Evolutionary conservation across 169 alveolate genomes (phyloP).

Genomic region (Ichthyophthirius multifiliis): DNA sequence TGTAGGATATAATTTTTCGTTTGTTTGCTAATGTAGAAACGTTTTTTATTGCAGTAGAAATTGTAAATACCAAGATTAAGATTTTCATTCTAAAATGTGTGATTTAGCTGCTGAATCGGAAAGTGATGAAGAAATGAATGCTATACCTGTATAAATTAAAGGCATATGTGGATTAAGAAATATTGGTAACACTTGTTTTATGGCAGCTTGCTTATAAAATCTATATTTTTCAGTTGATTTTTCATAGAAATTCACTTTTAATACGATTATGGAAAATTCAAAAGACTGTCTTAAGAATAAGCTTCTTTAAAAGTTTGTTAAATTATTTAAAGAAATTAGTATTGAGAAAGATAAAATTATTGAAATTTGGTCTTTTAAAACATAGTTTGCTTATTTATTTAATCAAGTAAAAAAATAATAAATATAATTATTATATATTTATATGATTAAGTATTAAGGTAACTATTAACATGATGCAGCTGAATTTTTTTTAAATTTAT

Average conservation of each 20-base stretch:
- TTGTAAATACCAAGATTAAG: constrained; percentile 38
- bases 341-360: not conserved
- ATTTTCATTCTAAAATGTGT: constrained; percentile 24
- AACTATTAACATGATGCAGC: constrained; percentile 33
- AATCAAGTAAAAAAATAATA: no score
- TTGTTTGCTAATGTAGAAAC: constrained; percentile 20
- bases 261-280: not conserved
- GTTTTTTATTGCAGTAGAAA: constrained; percentile 18
- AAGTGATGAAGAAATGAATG: constrained; percentile 36
- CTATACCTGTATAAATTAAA: not conserved
- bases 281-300: not conserved
- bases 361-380: constrained; percentile 18
- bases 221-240: constrained; percentile 19
- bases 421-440: not conserved
- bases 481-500: constrained; percentile 21
- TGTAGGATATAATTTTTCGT: not conserved
- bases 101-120: constrained; percentile 26
- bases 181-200: constrained; percentile 86
- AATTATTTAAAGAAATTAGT: constrained; percentile 10
- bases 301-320: constrained; percentile 14
- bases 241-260: not conserved
- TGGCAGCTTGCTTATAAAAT: constrained; percentile 78
- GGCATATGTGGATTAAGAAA: constrained; percentile 77
- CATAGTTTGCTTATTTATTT: not conserved
- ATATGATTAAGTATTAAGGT: constrained; percentile 7